These are phyloP conservation scores for Caryopteris hybrid DNA, from an alignment of 305 asterid genomes.

Conservation along the genomic window DNA sequence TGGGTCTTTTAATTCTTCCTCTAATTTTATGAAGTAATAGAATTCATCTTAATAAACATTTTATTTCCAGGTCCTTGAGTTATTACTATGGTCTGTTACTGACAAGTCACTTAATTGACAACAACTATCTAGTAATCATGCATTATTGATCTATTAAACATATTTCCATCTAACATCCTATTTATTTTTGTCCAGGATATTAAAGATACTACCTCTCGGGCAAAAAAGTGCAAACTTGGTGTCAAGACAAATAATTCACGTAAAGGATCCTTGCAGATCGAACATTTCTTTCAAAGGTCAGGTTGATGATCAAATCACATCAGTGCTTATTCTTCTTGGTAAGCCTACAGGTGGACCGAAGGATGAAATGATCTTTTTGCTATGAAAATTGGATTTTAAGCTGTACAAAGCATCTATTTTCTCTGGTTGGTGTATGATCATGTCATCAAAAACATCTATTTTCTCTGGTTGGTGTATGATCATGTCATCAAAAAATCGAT, in stretches of 20 bases:
- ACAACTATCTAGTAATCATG: neutral
- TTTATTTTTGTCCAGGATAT: constrained; percentile 33
- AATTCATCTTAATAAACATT: neutral
- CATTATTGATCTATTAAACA: neutral
- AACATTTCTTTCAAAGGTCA: constrained; percentile 70
- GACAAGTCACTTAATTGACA: neutral
- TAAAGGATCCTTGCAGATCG: constrained; percentile 65
- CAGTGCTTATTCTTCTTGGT: constrained; percentile 4
- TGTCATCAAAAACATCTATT: neutral
- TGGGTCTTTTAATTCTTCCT: constrained; percentile 29
- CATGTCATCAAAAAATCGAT: neutral
- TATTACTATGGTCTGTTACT: neutral
- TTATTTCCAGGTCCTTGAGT: neutral
- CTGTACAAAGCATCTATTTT: neutral
- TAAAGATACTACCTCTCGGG: constrained; percentile 29
- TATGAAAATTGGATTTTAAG: neutral
- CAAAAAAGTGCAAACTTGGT: constrained; percentile 40
- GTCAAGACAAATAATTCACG: constrained; percentile 37
- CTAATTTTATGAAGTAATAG: neutral
- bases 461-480: neutral
- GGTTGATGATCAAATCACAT: constrained; percentile 25
- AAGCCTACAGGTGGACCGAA: neutral
- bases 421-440: neutral
- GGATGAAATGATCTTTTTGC: neutral
- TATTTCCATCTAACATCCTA: neutral